These are phyloP conservation scores for Chloroidium sp. DNA, from an alignment of 163 green algal genomes.

Conservation along the genomic window DNA sequence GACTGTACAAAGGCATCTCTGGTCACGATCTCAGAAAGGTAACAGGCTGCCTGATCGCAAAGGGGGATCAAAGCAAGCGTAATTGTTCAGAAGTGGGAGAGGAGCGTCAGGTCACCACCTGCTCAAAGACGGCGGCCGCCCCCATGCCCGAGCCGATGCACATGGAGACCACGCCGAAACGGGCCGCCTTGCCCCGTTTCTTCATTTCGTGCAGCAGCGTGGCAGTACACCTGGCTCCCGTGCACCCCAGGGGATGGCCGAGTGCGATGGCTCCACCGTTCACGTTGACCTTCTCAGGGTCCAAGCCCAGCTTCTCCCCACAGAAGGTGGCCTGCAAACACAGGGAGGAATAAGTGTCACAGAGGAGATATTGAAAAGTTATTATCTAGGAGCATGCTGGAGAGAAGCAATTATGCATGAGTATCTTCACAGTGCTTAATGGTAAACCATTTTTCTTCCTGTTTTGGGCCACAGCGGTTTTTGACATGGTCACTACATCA, in stretches of 20 bases:
- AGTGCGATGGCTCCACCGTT: slow-evolving; percentile 97
- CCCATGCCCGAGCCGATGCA: slow-evolving; percentile 99
- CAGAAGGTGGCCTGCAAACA: slow-evolving; percentile 57
- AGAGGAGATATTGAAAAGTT: background rate
- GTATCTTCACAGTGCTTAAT: too few relatives aligned
- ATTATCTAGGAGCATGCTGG: background rate
- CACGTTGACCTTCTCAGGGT: slow-evolving; percentile 79
- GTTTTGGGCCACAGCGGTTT: too few relatives aligned
- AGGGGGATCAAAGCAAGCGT: too few relatives aligned
- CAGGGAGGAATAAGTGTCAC: background rate
- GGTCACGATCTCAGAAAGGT: too few relatives aligned
- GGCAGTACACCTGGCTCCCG: slow-evolving; percentile 77
- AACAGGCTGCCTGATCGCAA: too few relatives aligned
- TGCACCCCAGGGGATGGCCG: slow-evolving; percentile 89
- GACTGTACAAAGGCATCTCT: too few relatives aligned
- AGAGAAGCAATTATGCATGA: background rate
- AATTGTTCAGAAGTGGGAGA: too few relatives aligned
- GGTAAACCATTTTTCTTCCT: too few relatives aligned
- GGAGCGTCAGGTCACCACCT: too few relatives aligned
- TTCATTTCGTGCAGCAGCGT: slow-evolving; percentile 91
- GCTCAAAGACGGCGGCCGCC: slow-evolving; percentile 93
- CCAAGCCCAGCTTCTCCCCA: slow-evolving; percentile 70
- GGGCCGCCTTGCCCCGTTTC: slow-evolving; percentile 57
- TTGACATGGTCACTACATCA: too few relatives aligned
- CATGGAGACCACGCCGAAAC: slow-evolving; percentile 95